Conservation (phyloP, 2,329 filamentous ascomycete genomes). For the Grosmannia huntii region DNA sequence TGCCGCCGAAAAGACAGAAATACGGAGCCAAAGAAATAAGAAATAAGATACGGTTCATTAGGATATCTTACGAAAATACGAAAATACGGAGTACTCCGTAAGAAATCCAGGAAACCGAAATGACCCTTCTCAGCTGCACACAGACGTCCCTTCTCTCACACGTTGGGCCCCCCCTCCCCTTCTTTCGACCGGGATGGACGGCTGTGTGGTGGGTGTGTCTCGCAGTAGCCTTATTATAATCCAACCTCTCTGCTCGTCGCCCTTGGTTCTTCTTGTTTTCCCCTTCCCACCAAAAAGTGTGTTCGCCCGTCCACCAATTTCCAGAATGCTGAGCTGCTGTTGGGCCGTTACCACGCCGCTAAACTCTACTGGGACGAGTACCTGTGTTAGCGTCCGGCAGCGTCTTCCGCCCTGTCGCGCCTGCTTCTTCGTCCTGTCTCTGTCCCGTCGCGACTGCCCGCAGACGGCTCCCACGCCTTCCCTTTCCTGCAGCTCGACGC, state of each 20-base stretch:
- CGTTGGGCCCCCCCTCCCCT: neutral
- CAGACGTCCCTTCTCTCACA: neutral
- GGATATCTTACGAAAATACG: too few species aligned
- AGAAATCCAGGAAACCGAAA: neutral
- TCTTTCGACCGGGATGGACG: neutral
- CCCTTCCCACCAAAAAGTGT: neutral
- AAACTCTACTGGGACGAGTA: conserved; percentile 9
- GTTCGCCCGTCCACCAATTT: neutral
- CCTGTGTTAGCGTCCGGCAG: neutral
- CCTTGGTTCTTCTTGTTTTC: neutral
- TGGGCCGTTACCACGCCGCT: conserved; percentile 9
- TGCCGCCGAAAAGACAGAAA: too few species aligned
- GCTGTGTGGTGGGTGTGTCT: neutral
- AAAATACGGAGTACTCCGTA: neutral
- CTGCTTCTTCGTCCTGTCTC: neutral
- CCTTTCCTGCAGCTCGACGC: neutral
- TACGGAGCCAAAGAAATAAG: too few species aligned
- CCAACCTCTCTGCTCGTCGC: neutral
- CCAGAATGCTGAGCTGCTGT: conserved; percentile 8
- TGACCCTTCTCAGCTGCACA: neutral
- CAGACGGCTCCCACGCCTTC: neutral
- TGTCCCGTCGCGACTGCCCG: conserved; percentile 1
- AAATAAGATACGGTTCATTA: too few species aligned
- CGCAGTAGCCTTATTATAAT: neutral
- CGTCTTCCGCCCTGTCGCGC: neutral